These are phyloP conservation scores for Biscutella laevigata DNA, from an alignment of 441 rosid genomes.

Conservation along the genomic window DNA sequence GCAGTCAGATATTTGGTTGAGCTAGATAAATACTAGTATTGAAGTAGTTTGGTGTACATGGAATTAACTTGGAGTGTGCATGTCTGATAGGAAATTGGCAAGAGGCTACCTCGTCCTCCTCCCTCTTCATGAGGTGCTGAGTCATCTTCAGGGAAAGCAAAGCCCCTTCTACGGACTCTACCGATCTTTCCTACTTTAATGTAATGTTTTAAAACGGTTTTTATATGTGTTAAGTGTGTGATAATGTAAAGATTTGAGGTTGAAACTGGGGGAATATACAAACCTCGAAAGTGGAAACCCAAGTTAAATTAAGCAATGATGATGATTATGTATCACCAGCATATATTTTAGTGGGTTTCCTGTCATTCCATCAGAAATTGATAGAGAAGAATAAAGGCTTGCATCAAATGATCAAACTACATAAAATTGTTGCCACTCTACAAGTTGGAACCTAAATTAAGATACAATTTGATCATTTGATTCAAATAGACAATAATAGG, in stretches of 20 bases:
- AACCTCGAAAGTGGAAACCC: background rate
- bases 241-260: conserved; percentile 15
- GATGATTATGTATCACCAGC: background rate
- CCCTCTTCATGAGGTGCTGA: conserved; percentile 36
- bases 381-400: background rate
- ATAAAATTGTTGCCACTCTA: background rate
- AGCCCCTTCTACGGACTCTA: background rate
- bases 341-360: background rate
- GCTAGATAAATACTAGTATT: background rate
- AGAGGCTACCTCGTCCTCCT: conserved; percentile 69
- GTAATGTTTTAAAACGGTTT: conserved; percentile 1
- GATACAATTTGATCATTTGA: background rate
- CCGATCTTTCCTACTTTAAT: conserved; percentile 14
- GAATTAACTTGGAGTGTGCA: conserved; percentile 1
- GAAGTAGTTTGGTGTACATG: background rate
- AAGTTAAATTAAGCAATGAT: background rate
- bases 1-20: background rate
- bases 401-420: background rate
- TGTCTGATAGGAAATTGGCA: conserved; percentile 70
- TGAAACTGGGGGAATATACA: background rate
- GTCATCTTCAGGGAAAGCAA: conserved; percentile 17
- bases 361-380: background rate
- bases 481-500: background rate
- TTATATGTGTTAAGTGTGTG: conserved; percentile 10
- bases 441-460: background rate